Base-by-base conservation (phyloP, 2,329 filamentous ascomycete species). In the Didymella pomorum region DNA sequence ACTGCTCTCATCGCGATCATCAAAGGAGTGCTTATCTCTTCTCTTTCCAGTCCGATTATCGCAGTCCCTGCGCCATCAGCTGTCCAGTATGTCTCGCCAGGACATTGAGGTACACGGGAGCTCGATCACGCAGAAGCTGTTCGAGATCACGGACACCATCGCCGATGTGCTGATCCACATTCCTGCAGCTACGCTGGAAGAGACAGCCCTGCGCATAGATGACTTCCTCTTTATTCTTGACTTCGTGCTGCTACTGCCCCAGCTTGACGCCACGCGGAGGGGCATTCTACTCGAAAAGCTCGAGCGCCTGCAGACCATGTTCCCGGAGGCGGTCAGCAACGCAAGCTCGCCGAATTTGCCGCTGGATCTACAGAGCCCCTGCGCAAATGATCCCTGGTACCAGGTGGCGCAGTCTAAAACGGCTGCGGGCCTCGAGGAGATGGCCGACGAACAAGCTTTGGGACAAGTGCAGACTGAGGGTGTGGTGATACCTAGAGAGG, bases 141-240 rank as follows among this genome's bases (percentile, higher is more conserved):
- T 87, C 54, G 85, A 87, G 65, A 84, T 87, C 60, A 83, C 84
- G 0, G 85, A 84, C 67, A 86, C 84, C 2, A 83, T 87, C 44
- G 83, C 84, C 9, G 84, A 87, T 62, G 84, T 87, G 14, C 73
- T 83, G 2, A 78, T 86, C 21, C 82, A 83, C 43, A 74, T 86
- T 14, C 81, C 82, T 0, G 77, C 79, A 7, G 78, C 78, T 0
- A 78, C 79, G 0, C 70, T 80, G 4, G 77, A 81, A 37, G 82
- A 83, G 28, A 80, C 80, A 2, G 74, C 77, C 5, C 75, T 79
- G 3, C 76, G 82, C 16, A 80, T 86, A 44, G 80, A 84, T 52
- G 84, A 86, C 61, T 84, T 85, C 58, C 67, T 83, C 8, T 84
- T 83, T 48, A 72, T 85, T 52, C 80, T 84, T 33, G 76, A 78